A percentile compares a stretch with the other conserved stretches of the same genome.
Conservation (phyloP, 2,329 filamentous ascomycete genomes). For the Diplodia mutila region DNA sequence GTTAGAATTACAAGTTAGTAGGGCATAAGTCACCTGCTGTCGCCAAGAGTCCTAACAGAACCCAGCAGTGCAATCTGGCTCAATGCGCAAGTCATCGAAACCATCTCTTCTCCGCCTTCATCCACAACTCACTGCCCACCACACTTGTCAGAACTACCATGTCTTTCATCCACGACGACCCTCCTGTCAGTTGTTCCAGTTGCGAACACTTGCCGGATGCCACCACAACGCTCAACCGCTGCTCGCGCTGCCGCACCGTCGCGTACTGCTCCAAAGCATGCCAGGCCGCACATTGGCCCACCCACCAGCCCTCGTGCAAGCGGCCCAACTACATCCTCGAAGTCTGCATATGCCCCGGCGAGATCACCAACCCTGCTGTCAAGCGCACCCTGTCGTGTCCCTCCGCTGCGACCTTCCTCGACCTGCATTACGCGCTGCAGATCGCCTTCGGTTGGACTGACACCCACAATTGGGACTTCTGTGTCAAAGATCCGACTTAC, state of each 20-base stretch:
- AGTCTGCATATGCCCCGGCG: slow-evolving; percentile 27
- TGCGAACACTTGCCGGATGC: not conserved
- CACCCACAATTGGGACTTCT: slow-evolving; percentile 35
- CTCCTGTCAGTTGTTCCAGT: not conserved
- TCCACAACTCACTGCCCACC: not conserved
- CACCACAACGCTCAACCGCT: slow-evolving; percentile 1
- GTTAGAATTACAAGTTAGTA: too few species aligned
- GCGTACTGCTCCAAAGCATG: slow-evolving; percentile 1
- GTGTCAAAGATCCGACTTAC: slow-evolving; percentile 25
- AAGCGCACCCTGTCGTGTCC: slow-evolving; percentile 35
- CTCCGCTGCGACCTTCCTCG: slow-evolving; percentile 30
- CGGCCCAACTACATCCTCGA: slow-evolving; percentile 35
- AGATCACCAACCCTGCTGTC: slow-evolving; percentile 32
- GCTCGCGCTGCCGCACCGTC: not conserved
- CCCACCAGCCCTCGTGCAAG: slow-evolving; percentile 26
- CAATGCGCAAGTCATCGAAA: not conserved
- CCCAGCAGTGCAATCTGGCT: not conserved
- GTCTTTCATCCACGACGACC: not conserved
- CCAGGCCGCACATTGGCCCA: not conserved
- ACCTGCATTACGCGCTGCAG: slow-evolving; percentile 34
- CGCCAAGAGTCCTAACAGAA: too few species aligned
- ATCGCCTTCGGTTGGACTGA: slow-evolving; percentile 35
- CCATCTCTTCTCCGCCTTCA: too few species aligned
- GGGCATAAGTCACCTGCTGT: too few species aligned
- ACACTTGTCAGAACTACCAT: too few species aligned